phyloP scores from a whole-genome alignment of 176 grass and related monocot species.

The Oryza brachyantha region DNA sequence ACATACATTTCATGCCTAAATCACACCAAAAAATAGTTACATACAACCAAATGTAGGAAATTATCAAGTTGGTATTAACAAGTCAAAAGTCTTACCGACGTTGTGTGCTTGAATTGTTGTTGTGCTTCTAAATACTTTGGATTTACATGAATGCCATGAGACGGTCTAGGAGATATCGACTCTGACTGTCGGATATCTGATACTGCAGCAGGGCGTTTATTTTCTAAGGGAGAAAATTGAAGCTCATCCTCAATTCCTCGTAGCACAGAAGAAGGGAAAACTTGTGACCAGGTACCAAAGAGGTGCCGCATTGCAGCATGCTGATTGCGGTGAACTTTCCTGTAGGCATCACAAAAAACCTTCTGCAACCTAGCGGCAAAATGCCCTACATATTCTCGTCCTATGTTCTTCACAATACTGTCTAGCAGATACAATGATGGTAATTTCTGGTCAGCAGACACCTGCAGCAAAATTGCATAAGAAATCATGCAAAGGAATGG shows the following conservation, averaged over 20 bases:
- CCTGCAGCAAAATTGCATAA: slow-evolving; percentile 59
- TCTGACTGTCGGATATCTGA: slow-evolving; percentile 47
- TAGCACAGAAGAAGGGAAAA: slow-evolving; percentile 72
- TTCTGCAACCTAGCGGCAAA: slow-evolving; percentile 74
- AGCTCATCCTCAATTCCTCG: slow-evolving; percentile 79
- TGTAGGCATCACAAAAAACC: slow-evolving; percentile 85
- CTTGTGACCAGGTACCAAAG: slow-evolving; percentile 84
- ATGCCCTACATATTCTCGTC: slow-evolving; percentile 63
- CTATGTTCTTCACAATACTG: slow-evolving; percentile 99
- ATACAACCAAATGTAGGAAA: not conserved
- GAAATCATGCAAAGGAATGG: slow-evolving; percentile 17
- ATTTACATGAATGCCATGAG: slow-evolving; percentile 93
- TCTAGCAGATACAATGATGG: slow-evolving; percentile 95
- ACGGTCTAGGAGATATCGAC: slow-evolving; percentile 54
- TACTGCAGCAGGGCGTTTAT: slow-evolving; percentile 22
- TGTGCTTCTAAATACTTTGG: slow-evolving; percentile 74
- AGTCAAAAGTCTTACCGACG: slow-evolving; percentile 34
- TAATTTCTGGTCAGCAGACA: slow-evolving; percentile 83
- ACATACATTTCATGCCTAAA: not conserved
- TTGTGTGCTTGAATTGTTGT: slow-evolving; percentile 53
- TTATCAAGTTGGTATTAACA: slow-evolving; percentile 17
- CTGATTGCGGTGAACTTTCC: slow-evolving; percentile 65
- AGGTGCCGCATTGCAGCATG: slow-evolving; percentile 78
- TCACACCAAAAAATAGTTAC: not conserved
- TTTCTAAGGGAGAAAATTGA: slow-evolving; percentile 70